Evolutionary conservation across 768 basidiomycete species (phyloP).

Genomic region (Mycena kentingensis): DNA sequence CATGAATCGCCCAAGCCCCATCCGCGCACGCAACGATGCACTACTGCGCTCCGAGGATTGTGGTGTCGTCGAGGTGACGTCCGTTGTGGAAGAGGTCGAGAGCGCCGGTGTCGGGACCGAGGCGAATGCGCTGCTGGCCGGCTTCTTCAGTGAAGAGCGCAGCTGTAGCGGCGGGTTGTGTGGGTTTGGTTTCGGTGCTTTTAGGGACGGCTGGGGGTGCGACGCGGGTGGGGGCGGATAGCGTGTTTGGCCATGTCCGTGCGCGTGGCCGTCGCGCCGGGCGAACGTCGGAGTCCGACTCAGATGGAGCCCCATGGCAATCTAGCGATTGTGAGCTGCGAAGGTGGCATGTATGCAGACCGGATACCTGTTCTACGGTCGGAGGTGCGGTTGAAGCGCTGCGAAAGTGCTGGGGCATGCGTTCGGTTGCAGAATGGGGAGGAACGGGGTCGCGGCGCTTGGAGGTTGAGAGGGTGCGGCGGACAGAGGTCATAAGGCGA

Average conservation of each 20-base stretch:
- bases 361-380: conserved; percentile 18
- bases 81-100: conserved; percentile 16
- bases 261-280: not conserved
- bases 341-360: not conserved
- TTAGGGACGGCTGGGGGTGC: conserved; percentile 13
- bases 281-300: conserved; percentile 21
- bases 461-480: conserved; percentile 16
- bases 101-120: not conserved
- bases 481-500: conserved; percentile 16
- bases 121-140: no score
- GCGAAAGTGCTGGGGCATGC: conserved; percentile 5
- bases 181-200: conserved; percentile 3
- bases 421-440: conserved; percentile 11
- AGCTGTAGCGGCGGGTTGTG: conserved; percentile 7
- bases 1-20: no score
- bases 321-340: not conserved
- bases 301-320: conserved; percentile 21
- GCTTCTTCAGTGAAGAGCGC: conserved; percentile 23
- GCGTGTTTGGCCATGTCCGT: conserved; percentile 3
- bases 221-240: conserved; percentile 15
- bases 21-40: conserved; percentile 13
- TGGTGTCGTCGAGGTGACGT: conserved; percentile 20
- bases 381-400: conserved; percentile 8
- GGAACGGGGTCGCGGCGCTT: conserved; percentile 11
- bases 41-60: conserved; percentile 22